phyloP scores from a whole-genome alignment of 1,139 yeast genomes.

The Starmera stellimalicola region DNA sequence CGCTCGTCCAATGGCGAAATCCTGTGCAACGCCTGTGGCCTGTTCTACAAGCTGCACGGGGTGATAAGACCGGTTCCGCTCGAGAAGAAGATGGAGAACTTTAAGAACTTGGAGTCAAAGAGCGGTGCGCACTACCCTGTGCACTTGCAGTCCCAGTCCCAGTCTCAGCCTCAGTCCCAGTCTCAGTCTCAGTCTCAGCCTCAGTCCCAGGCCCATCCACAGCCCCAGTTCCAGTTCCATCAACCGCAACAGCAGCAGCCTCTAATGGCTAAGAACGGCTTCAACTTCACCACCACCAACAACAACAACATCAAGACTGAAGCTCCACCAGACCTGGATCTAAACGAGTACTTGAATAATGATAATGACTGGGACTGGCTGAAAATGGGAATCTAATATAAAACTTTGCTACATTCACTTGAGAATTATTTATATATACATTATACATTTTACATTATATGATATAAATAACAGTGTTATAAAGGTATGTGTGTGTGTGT shows the following conservation, averaged over 20 bases:
- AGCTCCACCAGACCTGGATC: neutral
- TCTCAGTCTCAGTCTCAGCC: too few relatives aligned
- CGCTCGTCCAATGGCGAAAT: constrained; percentile 85
- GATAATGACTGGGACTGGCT: constrained; percentile 11
- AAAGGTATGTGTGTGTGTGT: neutral
- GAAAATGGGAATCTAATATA: constrained; percentile 9
- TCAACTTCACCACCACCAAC: neutral
- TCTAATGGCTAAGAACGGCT: neutral
- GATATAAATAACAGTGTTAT: neutral
- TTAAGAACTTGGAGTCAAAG: constrained; percentile 39
- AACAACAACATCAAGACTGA: neutral
- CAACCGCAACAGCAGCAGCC: too few relatives aligned
- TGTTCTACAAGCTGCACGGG: constrained; percentile 82
- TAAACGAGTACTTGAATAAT: neutral
- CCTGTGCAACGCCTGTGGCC: constrained; percentile 88
- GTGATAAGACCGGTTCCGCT: constrained; percentile 59
- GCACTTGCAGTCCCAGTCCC: constrained; percentile 4
- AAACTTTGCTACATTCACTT: neutral
- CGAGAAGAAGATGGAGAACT: neutral
- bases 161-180: too few relatives aligned
- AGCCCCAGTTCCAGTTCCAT: too few relatives aligned
- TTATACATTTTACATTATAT: neutral
- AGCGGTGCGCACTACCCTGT: constrained; percentile 33
- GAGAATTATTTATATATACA: neutral
- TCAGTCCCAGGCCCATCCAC: too few relatives aligned